phyloP scores from a whole-genome alignment of 202 grass and related monocot genomes.

The Saccharum hybrid region DNA sequence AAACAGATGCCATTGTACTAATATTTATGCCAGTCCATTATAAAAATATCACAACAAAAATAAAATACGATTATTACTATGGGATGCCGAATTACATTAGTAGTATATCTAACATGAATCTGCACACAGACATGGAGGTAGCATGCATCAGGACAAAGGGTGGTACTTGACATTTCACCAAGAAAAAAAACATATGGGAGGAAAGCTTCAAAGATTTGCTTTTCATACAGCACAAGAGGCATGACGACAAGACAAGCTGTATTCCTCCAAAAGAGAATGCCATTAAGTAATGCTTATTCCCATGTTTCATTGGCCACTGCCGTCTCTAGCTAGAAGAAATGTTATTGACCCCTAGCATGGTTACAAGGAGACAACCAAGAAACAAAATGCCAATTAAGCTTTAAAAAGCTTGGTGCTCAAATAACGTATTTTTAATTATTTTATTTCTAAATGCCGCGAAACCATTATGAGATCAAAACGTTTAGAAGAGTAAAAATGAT shows the following conservation, averaged over 20 bases:
- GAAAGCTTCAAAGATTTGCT: constrained; percentile 43
- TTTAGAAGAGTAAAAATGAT: neutral
- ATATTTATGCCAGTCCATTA: neutral
- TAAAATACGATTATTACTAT: constrained; percentile 25
- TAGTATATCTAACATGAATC: neutral
- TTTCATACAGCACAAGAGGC: constrained; percentile 43
- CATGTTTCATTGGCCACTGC: constrained; percentile 37
- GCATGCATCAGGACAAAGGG: constrained; percentile 15
- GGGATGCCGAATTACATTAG: constrained; percentile 17
- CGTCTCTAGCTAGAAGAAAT: constrained; percentile 16
- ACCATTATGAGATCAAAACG: neutral
- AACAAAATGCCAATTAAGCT: neutral
- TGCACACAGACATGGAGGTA: neutral
- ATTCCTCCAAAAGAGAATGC: constrained; percentile 37
- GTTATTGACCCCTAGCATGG: constrained; percentile 1
- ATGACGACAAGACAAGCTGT: constrained; percentile 38
- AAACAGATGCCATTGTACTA: neutral
- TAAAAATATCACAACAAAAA: neutral
- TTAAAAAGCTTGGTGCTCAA: neutral
- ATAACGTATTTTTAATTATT: neutral
- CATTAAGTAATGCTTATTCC: constrained; percentile 29
- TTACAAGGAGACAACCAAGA: constrained; percentile 34
- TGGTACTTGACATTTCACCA: constrained; percentile 44
- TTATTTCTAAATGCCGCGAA: neutral
- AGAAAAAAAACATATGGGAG: neutral